Conservation (phyloP, 768 basidiomycete genomes). For the Kwoniella botswanensis region DNA sequence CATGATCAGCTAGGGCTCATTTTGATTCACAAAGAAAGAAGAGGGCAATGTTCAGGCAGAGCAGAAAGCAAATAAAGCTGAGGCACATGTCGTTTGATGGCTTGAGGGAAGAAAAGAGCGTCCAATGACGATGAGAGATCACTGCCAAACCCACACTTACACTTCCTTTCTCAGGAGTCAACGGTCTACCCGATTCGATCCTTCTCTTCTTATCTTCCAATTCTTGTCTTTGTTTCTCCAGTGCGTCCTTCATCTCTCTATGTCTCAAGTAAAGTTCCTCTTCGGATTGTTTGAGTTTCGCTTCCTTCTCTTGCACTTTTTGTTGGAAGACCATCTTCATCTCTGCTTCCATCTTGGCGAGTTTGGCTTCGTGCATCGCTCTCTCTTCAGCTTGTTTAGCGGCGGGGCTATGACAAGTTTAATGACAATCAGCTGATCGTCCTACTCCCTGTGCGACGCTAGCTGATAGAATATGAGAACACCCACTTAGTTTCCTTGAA, state of each 20-base stretch:
- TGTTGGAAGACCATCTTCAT: slow-evolving; percentile 99
- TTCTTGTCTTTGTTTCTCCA: slow-evolving; percentile 93
- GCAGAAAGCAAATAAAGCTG: too few relatives aligned
- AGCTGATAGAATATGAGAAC: not conserved
- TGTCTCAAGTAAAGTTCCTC: slow-evolving; percentile 98
- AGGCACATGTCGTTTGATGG: not conserved
- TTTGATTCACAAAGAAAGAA: not conserved
- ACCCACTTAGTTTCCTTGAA: slow-evolving; percentile 99
- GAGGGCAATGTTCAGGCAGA: too few relatives aligned
- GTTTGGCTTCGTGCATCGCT: slow-evolving; percentile 89
- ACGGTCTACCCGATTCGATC: slow-evolving; percentile 89
- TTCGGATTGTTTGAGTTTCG: slow-evolving; percentile 97
- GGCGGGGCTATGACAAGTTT: slow-evolving; percentile 72
- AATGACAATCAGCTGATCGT: not conserved
- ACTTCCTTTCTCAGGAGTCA: slow-evolving; percentile 90
- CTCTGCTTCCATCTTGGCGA: slow-evolving; percentile 84
- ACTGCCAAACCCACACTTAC: slow-evolving; percentile 62
- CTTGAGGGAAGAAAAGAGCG: not conserved
- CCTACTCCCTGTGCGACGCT: not conserved
- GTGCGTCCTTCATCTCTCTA: slow-evolving; percentile 98
- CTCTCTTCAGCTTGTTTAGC: slow-evolving; percentile 96
- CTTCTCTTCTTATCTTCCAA: slow-evolving; percentile 98
- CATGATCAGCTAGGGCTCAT: slow-evolving; percentile 6
- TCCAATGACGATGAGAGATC: not conserved
- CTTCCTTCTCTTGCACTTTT: slow-evolving; percentile 99